Evolutionary conservation across 2,329 filamentous ascomycete genomes (phyloP), one percentile per base, ranked within the genome.

Genomic region (Claviceps humidiphila): DNA sequence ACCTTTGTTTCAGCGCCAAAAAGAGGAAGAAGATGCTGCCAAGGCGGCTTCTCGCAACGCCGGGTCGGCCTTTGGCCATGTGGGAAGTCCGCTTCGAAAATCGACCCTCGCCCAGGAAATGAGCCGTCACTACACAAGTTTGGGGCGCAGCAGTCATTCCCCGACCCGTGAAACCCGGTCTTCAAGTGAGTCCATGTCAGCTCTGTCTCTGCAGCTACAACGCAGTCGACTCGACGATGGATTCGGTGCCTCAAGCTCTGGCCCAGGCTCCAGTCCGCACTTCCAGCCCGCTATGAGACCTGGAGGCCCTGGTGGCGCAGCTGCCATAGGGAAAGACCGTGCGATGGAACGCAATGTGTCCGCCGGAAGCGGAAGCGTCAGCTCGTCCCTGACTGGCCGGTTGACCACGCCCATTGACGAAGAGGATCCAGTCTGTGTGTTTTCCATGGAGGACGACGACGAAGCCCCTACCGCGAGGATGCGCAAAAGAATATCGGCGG

Each of bases 401-500:
- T 82, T 81, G 61, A 80, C 80, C 1, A 82, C 78, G 1, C 80
- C 80, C 3, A 83, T 84, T 55, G 80, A 82, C 54, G 80, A 83
- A 60, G 80, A 84, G 58, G 78, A 83, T 52, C 71, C 77, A 4
- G 75, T 78, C 26, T 82, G 83, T 57, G 76, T 84, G 14, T 84
- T 84, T 62, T 78, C 71, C 60, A 83, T 84, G 80, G 80, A 84
- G 58, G 78, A 81, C 52, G 77, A 79, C 26, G 76, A 78, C 22
- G 78, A 81, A 37, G 68, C 74, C 22, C 68, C 74, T 40, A 66
- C 65, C 17, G 66, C 68, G 52, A 68, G 71, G 43, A 68, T 71
- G 9, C 66, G 73, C 50, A 79, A 78, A 65, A 72, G 75, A 52
- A 68, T 64, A 1, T 75, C 75, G 2, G 72, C 71, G 5, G 71